These are phyloP conservation scores for Pestalotiopsis sp. DNA, from an alignment of 2,329 filamentous ascomycete species.

Conservation along the genomic window DNA sequence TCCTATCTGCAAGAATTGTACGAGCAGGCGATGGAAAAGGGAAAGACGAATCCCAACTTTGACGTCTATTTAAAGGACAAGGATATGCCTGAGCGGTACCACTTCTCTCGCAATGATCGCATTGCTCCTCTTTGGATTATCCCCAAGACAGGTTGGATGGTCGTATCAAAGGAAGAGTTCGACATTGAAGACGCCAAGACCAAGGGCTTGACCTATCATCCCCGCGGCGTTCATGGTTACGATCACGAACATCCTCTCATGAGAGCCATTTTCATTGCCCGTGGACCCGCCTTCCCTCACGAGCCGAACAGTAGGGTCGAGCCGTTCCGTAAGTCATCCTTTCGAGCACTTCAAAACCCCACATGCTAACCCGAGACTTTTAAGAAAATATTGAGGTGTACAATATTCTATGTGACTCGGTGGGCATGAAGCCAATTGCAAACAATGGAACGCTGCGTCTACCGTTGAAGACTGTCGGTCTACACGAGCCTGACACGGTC, in stretches of 20 bases:
- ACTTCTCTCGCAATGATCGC: conserved; percentile 84
- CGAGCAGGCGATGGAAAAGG: conserved; percentile 57
- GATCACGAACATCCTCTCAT: conserved; percentile 94
- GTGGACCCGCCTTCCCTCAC: conserved; percentile 91
- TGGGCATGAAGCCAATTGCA: conserved; percentile 71
- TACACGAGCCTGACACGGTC: conserved; percentile 50
- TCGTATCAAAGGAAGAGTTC: conserved; percentile 80
- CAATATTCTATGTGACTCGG: conserved; percentile 88
- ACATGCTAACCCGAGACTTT: conserved; percentile 3
- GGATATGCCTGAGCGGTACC: conserved; percentile 90
- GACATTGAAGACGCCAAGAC: conserved; percentile 69
- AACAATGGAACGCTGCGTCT: conserved; percentile 89
- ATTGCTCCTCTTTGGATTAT: conserved; percentile 96
- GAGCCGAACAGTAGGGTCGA: conserved; percentile 77
- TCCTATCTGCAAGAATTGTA: conserved; percentile 70
- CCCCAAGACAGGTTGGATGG: conserved; percentile 89
- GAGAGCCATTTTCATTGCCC: conserved; percentile 91
- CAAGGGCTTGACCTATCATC: conserved; percentile 71
- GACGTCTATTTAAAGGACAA: conserved; percentile 86
- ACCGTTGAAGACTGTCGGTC: conserved; percentile 65
- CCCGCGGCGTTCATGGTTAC: conserved; percentile 88
- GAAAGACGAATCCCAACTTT: conserved; percentile 67
- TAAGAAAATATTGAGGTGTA: conserved; percentile 93
- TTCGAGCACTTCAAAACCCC: background rate
- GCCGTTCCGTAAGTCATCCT: conserved; percentile 71